A percentile compares a stretch with the other conserved stretches of the same genome.
phyloP scores from a whole-genome alignment of 164 flowering plant species.

The Umbellularia californica region DNA sequence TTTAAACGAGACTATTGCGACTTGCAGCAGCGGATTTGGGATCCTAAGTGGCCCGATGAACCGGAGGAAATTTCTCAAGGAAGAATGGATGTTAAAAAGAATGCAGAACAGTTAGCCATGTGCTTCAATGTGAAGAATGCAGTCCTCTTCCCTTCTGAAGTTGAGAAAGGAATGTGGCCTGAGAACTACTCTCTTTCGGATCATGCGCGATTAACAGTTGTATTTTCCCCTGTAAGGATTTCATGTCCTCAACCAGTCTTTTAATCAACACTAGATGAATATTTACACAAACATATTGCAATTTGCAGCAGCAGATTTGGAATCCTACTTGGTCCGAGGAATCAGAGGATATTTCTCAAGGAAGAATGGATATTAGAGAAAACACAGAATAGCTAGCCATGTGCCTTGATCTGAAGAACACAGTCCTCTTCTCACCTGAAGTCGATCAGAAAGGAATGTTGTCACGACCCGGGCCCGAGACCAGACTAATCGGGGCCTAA shows the following conservation, averaged over 20 bases:
- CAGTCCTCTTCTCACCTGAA: conserved; percentile 85
- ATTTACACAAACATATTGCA: too few species aligned
- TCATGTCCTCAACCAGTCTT: conserved; percentile 47
- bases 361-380: background rate
- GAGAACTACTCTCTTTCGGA: conserved; percentile 93
- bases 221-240: conserved; percentile 83
- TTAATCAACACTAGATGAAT: conserved; percentile 1
- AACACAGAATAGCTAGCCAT: conserved; percentile 31
- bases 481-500: too few species aligned
- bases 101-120: conserved; percentile 30
- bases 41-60: conserved; percentile 42
- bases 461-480: too few species aligned
- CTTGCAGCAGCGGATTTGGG: conserved; percentile 77
- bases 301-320: conserved; percentile 74
- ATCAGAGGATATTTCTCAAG: conserved; percentile 22
- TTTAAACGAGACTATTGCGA: background rate
- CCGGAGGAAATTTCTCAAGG: conserved; percentile 28
- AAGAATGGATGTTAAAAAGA: conserved; percentile 16
- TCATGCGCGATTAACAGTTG: conserved; percentile 93
- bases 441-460: conserved; percentile 77
- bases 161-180: conserved; percentile 94
- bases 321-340: conserved; percentile 44
- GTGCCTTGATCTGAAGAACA: conserved; percentile 81
- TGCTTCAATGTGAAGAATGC: conserved; percentile 90
- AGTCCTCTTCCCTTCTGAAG: conserved; percentile 87